A percentile compares a stretch with the other conserved stretches of the same genome.
Conservation (phyloP, 495 filamentous ascomycete genomes). For the Xylaria flabelliformis region DNA sequence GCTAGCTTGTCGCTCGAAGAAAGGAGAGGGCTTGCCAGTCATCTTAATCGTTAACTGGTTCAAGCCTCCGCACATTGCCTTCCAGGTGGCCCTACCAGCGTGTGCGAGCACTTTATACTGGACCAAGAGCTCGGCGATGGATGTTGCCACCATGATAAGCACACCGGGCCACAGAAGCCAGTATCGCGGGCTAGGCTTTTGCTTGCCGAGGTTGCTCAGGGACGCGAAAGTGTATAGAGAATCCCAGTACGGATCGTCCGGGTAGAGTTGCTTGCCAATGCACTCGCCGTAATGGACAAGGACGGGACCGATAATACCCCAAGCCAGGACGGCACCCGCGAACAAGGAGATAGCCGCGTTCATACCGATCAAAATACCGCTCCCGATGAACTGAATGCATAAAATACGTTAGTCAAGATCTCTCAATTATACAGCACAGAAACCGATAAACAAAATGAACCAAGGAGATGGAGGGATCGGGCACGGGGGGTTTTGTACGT, state of each 20-base stretch:
- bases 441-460: too few species aligned
- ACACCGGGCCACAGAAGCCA: slow-evolving; percentile 74
- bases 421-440: too few species aligned
- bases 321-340: slow-evolving; percentile 63
- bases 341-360: slow-evolving; percentile 71
- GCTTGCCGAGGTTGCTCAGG: slow-evolving; percentile 52
- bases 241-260: slow-evolving; percentile 59
- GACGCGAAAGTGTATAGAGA: slow-evolving; percentile 57
- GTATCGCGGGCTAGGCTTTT: slow-evolving; percentile 64
- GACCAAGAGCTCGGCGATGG: slow-evolving; percentile 65
- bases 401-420: too few species aligned
- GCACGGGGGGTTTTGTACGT: too few species aligned
- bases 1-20: slow-evolving; percentile 52
- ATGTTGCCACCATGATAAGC: slow-evolving; percentile 66
- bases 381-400: slow-evolving; percentile 59
- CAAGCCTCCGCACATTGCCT: slow-evolving; percentile 50
- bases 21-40: slow-evolving; percentile 52
- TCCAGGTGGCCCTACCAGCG: slow-evolving; percentile 58
- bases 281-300: slow-evolving; percentile 63
- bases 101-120: slow-evolving; percentile 66
- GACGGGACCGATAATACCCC: slow-evolving; percentile 68
- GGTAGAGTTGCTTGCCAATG: slow-evolving; percentile 50
- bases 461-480: too few species aligned
- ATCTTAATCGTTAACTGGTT: slow-evolving; percentile 45
- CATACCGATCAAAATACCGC: slow-evolving; percentile 69